Conservation (phyloP, 2,329 filamentous ascomycete genomes). For the Fusarium sp. region DNA sequence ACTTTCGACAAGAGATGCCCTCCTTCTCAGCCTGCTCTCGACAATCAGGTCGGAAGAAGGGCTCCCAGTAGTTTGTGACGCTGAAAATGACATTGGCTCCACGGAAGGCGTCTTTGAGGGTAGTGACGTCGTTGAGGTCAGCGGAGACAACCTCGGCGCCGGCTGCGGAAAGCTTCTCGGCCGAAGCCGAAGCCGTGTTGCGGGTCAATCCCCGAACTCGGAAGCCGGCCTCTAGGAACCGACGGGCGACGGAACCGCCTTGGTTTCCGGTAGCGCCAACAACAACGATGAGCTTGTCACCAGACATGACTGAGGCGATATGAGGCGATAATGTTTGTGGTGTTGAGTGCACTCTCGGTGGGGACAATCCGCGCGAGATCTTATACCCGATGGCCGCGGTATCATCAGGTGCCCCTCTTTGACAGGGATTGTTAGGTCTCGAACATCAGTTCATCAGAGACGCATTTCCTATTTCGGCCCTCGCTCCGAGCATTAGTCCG, state of each 20-base stretch:
- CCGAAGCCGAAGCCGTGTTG: slow-evolving; percentile 54
- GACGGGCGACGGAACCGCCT: slow-evolving; percentile 64
- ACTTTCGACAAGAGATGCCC: slow-evolving; percentile 56
- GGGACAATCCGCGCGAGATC: background rate
- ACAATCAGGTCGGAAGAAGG: slow-evolving; percentile 59
- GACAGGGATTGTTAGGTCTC: background rate
- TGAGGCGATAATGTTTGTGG: background rate
- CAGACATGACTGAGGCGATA: slow-evolving; percentile 2
- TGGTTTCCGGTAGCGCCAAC: slow-evolving; percentile 63
- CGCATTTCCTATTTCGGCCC: background rate
- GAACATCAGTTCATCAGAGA: background rate
- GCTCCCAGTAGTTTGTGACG: slow-evolving; percentile 68
- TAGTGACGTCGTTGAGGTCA: slow-evolving; percentile 56
- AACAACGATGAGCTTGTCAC: slow-evolving; percentile 56
- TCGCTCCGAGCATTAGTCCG: background rate
- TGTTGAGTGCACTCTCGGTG: background rate
- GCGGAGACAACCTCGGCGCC: slow-evolving; percentile 60
- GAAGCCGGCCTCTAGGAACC: slow-evolving; percentile 57
- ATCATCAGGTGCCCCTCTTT: background rate
- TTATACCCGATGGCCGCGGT: background rate
- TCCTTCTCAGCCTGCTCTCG: slow-evolving; percentile 52
- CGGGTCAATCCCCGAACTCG: slow-evolving; percentile 62
- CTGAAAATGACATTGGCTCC: slow-evolving; percentile 65
- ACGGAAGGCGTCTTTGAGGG: slow-evolving; percentile 55
- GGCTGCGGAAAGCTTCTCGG: slow-evolving; percentile 52